Conservation (phyloP, 352 stramenopile genomes). For the Pythium guiyangense region DNA sequence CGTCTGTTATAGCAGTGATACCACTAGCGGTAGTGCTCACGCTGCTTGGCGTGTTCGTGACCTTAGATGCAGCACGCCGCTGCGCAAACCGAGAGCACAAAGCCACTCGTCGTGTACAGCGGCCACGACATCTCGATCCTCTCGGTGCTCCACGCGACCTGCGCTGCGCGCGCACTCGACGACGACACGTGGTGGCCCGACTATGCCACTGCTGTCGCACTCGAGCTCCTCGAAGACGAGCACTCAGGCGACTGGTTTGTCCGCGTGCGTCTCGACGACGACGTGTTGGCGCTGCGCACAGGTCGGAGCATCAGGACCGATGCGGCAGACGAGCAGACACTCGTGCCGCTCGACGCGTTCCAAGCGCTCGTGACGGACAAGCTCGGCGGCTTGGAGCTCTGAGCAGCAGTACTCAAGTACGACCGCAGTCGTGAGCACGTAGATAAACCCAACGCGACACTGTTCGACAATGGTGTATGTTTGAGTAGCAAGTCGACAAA, state of each 20-base stretch:
- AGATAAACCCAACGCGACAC: background rate
- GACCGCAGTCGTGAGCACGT: background rate
- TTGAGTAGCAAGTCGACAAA: too few species aligned
- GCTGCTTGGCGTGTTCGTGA: background rate
- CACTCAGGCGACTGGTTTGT: constrained; percentile 48
- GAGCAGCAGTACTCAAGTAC: background rate
- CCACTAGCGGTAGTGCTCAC: background rate
- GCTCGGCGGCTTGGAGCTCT: constrained; percentile 7
- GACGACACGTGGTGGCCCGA: constrained; percentile 60
- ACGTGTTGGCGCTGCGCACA: constrained; percentile 23
- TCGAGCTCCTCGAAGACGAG: constrained; percentile 69
- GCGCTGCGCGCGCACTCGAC: constrained; percentile 31
- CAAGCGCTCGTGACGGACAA: constrained; percentile 31
- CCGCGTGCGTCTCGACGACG: constrained; percentile 45
- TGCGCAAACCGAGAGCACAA: constrained; percentile 25
- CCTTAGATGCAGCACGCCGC: constrained; percentile 39
- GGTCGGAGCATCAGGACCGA: background rate
- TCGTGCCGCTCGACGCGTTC: constrained; percentile 38
- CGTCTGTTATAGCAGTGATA: background rate
- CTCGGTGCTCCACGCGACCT: constrained; percentile 62
- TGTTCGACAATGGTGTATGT: background rate
- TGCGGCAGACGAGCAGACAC: constrained; percentile 3
- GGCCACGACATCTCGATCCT: constrained; percentile 80
- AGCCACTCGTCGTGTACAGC: constrained; percentile 73
- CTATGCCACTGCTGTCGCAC: constrained; percentile 58